These are phyloP conservation scores for Uncinocarpus reesii DNA, from an alignment of 2,329 filamentous ascomycete species.

Conservation along the genomic window DNA sequence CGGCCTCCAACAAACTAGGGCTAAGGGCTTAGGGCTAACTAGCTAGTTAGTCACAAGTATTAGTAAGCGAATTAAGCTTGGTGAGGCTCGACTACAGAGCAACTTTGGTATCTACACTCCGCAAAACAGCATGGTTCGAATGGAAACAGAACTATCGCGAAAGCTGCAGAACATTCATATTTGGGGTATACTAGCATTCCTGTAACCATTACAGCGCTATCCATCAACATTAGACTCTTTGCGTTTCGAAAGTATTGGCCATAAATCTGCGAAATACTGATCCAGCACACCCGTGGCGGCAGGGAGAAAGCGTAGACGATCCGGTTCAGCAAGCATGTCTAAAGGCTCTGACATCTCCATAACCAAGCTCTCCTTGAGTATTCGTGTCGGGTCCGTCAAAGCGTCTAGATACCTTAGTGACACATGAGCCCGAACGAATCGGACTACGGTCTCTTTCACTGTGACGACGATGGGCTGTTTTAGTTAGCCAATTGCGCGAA, in stretches of 20 bases:
- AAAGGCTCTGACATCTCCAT: conserved; percentile 4
- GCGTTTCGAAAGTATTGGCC: neutral
- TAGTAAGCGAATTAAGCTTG: too few relatives aligned
- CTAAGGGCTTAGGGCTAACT: conserved; percentile 10
- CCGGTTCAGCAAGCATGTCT: neutral
- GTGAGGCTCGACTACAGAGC: too few relatives aligned
- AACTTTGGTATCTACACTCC: too few relatives aligned
- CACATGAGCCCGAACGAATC: conserved; percentile 8
- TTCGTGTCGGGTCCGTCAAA: neutral
- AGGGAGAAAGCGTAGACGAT: neutral
- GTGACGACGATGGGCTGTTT: conserved; percentile 7
- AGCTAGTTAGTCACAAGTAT: too few relatives aligned
- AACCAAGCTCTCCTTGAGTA: neutral
- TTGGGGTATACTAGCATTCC: too few relatives aligned
- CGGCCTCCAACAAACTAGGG: neutral
- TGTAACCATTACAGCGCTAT: too few relatives aligned
- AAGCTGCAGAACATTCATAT: too few relatives aligned
- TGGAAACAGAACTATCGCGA: too few relatives aligned
- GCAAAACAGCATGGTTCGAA: too few relatives aligned
- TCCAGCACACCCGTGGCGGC: conserved; percentile 1
- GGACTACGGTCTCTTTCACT: neutral
- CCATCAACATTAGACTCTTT: neutral
- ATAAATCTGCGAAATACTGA: conserved; percentile 2
- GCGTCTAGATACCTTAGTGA: conserved; percentile 3
- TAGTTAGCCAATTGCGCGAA: neutral